Evolutionary conservation across 345 rosid species (phyloP), one percentile per base, ranked within the genome.

Genomic region (Hypericum androsaemum): DNA sequence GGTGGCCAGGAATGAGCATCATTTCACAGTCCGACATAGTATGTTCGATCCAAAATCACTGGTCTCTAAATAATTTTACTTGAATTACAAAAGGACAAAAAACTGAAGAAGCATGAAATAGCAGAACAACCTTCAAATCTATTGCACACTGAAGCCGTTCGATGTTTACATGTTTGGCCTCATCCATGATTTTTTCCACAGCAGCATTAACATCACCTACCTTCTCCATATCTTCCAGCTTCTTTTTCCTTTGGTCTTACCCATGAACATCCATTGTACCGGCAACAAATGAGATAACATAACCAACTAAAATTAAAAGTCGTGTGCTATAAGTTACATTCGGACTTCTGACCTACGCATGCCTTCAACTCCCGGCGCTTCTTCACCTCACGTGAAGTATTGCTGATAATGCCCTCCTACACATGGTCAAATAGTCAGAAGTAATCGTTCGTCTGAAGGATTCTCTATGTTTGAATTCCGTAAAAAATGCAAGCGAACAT

Each of bases 231-330:
- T 77, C 72, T 43, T 73, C 72, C 54, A 90, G 60, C 63, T 72
- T 80, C 43, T 57, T 82, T 74, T 65, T 82, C 80, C 77, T 74
- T 68, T 73, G 89, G 36, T 72, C 89, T 83, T 57, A 64, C 70
- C 38, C 45, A 43, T 40, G 50, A 48, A 8, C 10, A 36, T 12
- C 43, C 13, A 48, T 37, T 37, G 39, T 52, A 13, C 38, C 8
- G 10, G 6, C 14, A 6, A 10, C 35, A 35, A 5, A 22, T 22
- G 28, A 12, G 16, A 8, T 39, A 12, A 28, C 10, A 41, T 1
- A 16, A 16, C 32, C 6, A 2, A 8, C 22, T 15, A 36, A 45
- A 37, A 58, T 5, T n/a, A 39, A n/a, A 38, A 5, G 7, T 28
- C 8, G 44, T 13, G 0, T 2, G 13, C 28, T 35, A 56, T 36